Evolutionary conservation across 129 eudicot genomes (phyloP), one percentile per base, ranked within the genome.

Genomic region (Escallonia rubra): DNA sequence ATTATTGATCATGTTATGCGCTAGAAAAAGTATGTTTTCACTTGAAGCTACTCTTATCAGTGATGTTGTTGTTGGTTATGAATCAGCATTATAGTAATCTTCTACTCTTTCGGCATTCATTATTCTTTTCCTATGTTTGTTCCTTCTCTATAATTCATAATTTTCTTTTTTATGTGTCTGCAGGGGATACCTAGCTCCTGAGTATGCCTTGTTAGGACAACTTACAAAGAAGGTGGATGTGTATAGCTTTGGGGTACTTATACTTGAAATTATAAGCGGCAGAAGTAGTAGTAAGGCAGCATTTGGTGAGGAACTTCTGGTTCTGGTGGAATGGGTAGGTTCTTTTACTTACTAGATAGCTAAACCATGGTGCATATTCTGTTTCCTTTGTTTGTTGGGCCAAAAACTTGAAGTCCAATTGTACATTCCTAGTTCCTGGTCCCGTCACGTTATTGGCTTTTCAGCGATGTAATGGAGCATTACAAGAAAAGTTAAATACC

Each of bases 151-250:
- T 39, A 41, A 12, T 41, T 74, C 5, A 54, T 44, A 3, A 64
- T 65, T 73, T 16, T 46, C 7, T 63, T 39, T 44, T 43, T 46
- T 43, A 41, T 53, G 40, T 39, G 60, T 65, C 64, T 59, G 60
- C 79, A 86, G 96, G 68, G 97, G 97, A 65, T 91, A 91, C 72
- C 61, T 91, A 43, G 97, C 95, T 72, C 97, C 97, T 0, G 97
- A 87, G 54, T 91, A 87, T 42, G 89, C 86, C 3, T 34, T 78
- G 78, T 71, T 83, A 43, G 97, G 94, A 63, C 86, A 83, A 72
- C 92, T 82, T 13, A 87, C 97, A 43, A 85, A 85, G 75, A 88
- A 91, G 76, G 93, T 76, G 11, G 97, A 91, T 63, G 90, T 91
- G 43, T 91, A 87, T 64, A 83, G 97, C 53, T 85, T 88, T 77